Evolutionary conservation across 495 filamentous ascomycete genomes (phyloP).

Genomic region (Bacidia rubella): DNA sequence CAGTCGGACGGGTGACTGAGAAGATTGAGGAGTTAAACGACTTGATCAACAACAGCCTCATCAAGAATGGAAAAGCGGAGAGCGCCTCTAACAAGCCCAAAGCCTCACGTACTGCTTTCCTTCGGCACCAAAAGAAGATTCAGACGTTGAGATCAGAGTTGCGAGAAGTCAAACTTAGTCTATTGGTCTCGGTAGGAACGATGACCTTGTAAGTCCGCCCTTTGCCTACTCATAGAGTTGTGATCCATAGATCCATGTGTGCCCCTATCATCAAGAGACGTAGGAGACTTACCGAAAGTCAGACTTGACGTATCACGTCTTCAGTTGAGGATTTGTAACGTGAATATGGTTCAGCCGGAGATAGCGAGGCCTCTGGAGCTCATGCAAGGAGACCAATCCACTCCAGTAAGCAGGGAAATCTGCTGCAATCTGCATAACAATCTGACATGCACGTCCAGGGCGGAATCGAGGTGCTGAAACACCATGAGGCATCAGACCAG

Average conservation of each 20-base stretch:
- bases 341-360: too few species aligned
- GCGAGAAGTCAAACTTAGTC: constrained; percentile 7
- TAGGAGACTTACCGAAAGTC: too few species aligned
- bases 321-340: neutral
- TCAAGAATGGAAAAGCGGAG: neutral
- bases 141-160: constrained; percentile 1
- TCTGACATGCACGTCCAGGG: neutral
- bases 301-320: neutral
- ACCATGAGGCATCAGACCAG: too few species aligned
- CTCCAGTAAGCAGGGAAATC: neutral
- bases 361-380: too few species aligned
- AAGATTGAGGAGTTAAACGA: constrained; percentile 2
- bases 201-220: constrained; percentile 6
- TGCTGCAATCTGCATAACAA: neutral
- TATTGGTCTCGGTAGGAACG: constrained; percentile 4
- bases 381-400: neutral
- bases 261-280: too few species aligned
- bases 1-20: constrained; percentile 1
- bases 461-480: neutral
- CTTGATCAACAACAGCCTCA: constrained; percentile 1
- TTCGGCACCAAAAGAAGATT: constrained; percentile 1
- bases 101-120: constrained; percentile 5
- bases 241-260: too few species aligned
- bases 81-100: neutral
- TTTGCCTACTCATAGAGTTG: too few species aligned